phyloP scores from a whole-genome alignment of 495 filamentous ascomycete species.

The Lindgomyces ingoldianus region DNA sequence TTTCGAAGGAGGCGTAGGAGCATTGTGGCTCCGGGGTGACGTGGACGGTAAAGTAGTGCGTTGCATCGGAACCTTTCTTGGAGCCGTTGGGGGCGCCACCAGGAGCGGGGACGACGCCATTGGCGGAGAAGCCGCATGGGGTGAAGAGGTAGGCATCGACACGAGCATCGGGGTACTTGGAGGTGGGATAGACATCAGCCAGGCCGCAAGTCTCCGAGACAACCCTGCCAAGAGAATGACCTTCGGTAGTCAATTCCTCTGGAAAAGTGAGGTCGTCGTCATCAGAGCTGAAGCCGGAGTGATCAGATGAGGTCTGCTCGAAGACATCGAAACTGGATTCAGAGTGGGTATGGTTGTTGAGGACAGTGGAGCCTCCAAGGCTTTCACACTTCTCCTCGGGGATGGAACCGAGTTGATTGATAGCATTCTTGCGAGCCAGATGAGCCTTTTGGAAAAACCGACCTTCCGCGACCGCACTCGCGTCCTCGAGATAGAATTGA shows the following conservation, averaged over 20 bases:
- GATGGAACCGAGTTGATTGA: conserved; percentile 53
- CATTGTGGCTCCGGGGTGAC: conserved; percentile 97
- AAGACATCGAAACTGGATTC: conserved; percentile 74
- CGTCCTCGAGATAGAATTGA: conserved; percentile 94
- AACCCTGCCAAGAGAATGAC: conserved; percentile 88
- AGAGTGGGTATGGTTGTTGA: conserved; percentile 37
- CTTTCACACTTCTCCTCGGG: conserved; percentile 41
- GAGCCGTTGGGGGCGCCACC: conserved; percentile 49
- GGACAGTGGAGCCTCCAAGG: conserved; percentile 48
- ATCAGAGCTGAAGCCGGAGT: conserved; percentile 59
- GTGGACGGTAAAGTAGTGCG: conserved; percentile 98
- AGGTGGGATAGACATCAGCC: conserved; percentile 82
- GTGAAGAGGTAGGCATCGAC: conserved; percentile 97
- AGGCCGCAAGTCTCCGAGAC: conserved; percentile 91
- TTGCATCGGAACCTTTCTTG: conserved; percentile 49
- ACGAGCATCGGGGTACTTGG: conserved; percentile 85
- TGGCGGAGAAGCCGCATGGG: conserved; percentile 97
- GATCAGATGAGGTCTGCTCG: conserved; percentile 70
- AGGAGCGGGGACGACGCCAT: conserved; percentile 88
- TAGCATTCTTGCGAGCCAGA: conserved; percentile 56
- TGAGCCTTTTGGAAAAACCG: conserved; percentile 65
- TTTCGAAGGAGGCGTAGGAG: conserved; percentile 99
- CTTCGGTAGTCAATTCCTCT: conserved; percentile 83
- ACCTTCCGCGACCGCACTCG: conserved; percentile 83
- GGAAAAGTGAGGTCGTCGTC: conserved; percentile 59